These are phyloP conservation scores for Eucalyptus pauciflora DNA, from an alignment of 345 rosid genomes.

Conservation along the genomic window DNA sequence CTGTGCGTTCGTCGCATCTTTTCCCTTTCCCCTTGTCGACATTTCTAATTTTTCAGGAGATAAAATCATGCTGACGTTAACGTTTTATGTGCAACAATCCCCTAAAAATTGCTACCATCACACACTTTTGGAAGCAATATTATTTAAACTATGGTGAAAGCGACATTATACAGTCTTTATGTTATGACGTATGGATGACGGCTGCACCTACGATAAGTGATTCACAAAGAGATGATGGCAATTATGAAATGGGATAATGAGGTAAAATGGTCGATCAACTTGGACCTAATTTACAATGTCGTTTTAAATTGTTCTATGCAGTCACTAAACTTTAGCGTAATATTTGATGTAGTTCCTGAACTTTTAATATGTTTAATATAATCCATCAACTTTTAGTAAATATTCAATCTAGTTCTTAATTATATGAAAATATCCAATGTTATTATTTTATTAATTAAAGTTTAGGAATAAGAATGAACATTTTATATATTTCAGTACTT, in stretches of 20 bases:
- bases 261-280: not conserved
- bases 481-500: no score
- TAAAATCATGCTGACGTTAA: not conserved
- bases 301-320: no score
- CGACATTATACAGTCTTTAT: not conserved
- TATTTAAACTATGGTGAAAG: not conserved
- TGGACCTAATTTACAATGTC: not conserved
- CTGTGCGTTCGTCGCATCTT: not conserved
- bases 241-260: not conserved
- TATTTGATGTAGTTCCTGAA: not conserved
- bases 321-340: not conserved
- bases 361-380: no score
- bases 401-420: no score
- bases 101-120: not conserved
- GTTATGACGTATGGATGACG: not conserved
- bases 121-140: not conserved
- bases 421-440: not conserved
- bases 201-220: not conserved
- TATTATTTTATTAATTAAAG: no score
- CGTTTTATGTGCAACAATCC: not conserved
- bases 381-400: no score
- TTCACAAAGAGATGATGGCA: not conserved
- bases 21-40: not conserved
- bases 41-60: not conserved
- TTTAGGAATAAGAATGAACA: not conserved